Percentiles rank a stretch among this genome's conserved stretches.
Evolutionary conservation across 768 basidiomycete genomes (phyloP).

Genomic region (Symmetrospora coprosmae): DNA sequence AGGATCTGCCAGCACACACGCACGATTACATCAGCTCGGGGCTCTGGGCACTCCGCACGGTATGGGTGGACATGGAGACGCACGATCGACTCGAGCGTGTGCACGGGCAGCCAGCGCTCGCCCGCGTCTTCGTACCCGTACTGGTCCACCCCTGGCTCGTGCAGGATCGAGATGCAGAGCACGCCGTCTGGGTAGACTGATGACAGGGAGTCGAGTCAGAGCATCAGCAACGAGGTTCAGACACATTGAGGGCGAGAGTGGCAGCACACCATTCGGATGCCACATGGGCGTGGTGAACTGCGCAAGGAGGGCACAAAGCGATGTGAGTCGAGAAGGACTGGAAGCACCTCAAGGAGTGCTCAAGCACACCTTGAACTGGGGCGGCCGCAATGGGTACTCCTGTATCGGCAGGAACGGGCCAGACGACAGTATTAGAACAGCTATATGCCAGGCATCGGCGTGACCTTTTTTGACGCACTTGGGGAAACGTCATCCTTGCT

Average conservation of each 20-base stretch:
- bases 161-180: constrained; percentile 45
- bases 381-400: constrained; percentile 8
- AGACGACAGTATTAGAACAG: neutral
- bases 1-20: constrained; percentile 50
- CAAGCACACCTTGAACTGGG: neutral
- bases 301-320: constrained; percentile 86
- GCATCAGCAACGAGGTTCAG: neutral
- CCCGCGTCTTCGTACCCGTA: constrained; percentile 86
- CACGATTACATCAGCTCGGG: neutral
- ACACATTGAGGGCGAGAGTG: neutral
- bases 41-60: neutral
- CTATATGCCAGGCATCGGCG: neutral
- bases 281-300: constrained; percentile 41
- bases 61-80: constrained; percentile 28
- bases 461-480: constrained; percentile 33
- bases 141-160: constrained; percentile 88
- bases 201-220: neutral
- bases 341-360: neutral
- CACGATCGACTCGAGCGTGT: constrained; percentile 92
- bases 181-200: constrained; percentile 40
- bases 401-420: neutral
- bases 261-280: constrained; percentile 42
- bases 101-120: constrained; percentile 95
- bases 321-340: constrained; percentile 44
- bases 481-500: constrained; percentile 73